Conservation (phyloP, 2,329 filamentous ascomycete species). For the Xylaria sp. region DNA sequence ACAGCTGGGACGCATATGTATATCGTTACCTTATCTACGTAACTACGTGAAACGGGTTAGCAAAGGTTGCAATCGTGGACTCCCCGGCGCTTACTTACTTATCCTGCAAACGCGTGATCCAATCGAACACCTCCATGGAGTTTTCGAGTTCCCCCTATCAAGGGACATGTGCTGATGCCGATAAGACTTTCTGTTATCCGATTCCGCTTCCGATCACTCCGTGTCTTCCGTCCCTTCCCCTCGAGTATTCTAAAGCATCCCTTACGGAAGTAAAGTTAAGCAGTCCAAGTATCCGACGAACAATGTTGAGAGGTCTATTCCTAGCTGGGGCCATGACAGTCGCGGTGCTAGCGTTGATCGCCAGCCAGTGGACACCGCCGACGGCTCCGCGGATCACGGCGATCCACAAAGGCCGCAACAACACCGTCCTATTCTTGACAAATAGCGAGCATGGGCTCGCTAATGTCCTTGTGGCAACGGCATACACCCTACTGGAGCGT, state of each 20-base stretch:
- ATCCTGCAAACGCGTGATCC: constrained; percentile 3
- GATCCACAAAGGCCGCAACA: constrained; percentile 31
- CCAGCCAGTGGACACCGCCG: constrained; percentile 9
- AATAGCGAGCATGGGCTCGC: constrained; percentile 38
- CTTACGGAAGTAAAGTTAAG: neutral
- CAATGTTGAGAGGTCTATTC: constrained; percentile 18
- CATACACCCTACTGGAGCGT: constrained; percentile 36
- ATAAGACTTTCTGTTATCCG: neutral
- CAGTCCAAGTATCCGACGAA: too few relatives aligned
- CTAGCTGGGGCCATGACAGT: neutral
- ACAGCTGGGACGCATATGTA: neutral
- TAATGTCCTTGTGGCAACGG: constrained; percentile 36
- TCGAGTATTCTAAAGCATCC: neutral
- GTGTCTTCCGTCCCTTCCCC: neutral
- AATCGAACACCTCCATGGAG: neutral
- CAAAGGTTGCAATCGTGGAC: neutral
- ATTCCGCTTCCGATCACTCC: neutral
- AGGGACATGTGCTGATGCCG: neutral
- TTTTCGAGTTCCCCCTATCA: neutral
- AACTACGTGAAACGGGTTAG: too few relatives aligned
- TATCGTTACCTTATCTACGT: neutral
- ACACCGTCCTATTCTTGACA: constrained; percentile 37
- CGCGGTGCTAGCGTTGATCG: constrained; percentile 12
- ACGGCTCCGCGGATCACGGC: constrained; percentile 10
- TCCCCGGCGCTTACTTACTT: neutral